Percentiles rank a stretch among this genome's conserved stretches.
Conservation (phyloP, 176 grass and related monocot genomes). For the Juncus effusus region DNA sequence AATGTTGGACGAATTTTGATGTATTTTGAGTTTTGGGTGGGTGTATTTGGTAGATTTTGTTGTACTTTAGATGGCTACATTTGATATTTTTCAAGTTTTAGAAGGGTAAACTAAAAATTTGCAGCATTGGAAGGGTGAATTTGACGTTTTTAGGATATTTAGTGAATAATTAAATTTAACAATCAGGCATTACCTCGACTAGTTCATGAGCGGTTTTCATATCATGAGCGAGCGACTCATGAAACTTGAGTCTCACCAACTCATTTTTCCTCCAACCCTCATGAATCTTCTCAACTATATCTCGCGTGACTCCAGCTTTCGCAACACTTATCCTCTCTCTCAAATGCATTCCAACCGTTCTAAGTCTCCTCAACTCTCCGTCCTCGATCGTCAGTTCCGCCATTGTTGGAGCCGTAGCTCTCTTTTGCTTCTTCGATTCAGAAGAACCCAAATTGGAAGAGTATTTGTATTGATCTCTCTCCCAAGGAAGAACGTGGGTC, state of each 20-base stretch:
- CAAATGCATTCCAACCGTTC: slow-evolving; percentile 54
- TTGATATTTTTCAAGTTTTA: no score
- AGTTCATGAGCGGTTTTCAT: slow-evolving; percentile 93
- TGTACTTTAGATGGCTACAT: no score
- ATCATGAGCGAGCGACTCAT: slow-evolving; percentile 76
- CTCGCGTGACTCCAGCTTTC: slow-evolving; percentile 85
- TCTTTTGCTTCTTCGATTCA: slow-evolving; percentile 44
- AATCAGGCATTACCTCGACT: slow-evolving; percentile 54
- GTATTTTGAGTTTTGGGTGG: no score
- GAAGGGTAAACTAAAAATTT: no score
- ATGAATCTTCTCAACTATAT: slow-evolving; percentile 77
- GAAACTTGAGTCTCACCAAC: slow-evolving; percentile 86
- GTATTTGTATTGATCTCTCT: slow-evolving; percentile 38
- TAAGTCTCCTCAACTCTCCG: slow-evolving; percentile 66
- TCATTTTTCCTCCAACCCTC: slow-evolving; percentile 95
- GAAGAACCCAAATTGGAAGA: not conserved
- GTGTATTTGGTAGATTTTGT: no score
- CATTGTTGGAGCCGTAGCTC: slow-evolving; percentile 65
- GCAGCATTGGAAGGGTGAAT: not conserved
- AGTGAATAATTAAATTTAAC: no score
- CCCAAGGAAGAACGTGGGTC: slow-evolving; percentile 61
- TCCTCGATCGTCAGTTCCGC: slow-evolving; percentile 93
- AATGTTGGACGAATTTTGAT: no score
- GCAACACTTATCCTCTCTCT: slow-evolving; percentile 81
- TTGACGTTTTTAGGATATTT: no score